Evolutionary conservation across 2,329 filamentous ascomycete species (phyloP), one percentile per base, ranked within the genome.

Genomic region (Monosporascus sp.): DNA sequence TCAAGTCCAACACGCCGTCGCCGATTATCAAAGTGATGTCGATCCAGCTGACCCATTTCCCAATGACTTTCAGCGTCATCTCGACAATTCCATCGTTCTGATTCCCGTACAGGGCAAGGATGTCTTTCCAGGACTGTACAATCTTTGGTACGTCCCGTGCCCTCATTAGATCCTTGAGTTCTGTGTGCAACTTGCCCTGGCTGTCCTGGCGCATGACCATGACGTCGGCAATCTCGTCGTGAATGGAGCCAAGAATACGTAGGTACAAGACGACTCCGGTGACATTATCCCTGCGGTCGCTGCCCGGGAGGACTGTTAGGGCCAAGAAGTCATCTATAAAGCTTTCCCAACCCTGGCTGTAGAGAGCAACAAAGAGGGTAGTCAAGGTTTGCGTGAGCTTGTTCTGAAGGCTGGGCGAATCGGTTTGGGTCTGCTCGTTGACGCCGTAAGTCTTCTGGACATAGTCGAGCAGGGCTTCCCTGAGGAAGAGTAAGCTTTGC

Each of bases 41-140:
- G 65, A 95, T 96, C 94, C 94, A 99, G 79, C 91, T 95, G 55
- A 96, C 91, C 93, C 94, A 99, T 69, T 93, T 94, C 38, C 90
- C 91, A 59, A 99, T 84, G n/a, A 91, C 88, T 71, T 88, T 90
- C 50, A 99, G 79, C 62, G 89, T 92, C 79, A 95, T 85, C 69
- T 97, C 91, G 44, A 96, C 81, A 53, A 97, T 81, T 43, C 74
- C 69, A 65, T 91, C 85, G 60, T 88, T 83, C 53, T 84, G 78
- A 65, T 81, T 82, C 60, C 80, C 78, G 80, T 92, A 97, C 63
- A 87, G 83, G 11, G 83, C 79, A 52, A 99, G 79, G 45, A 99
- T 87, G 65, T 96, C 89, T 70, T 94, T 89, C 94, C 94, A 99
- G 4, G 91, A 93, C 55, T 80, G 78, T 44, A 90, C 88, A 60